These are phyloP conservation scores for Venturia aucupariae DNA, from an alignment of 2,329 filamentous ascomycete genomes.

Conservation along the genomic window DNA sequence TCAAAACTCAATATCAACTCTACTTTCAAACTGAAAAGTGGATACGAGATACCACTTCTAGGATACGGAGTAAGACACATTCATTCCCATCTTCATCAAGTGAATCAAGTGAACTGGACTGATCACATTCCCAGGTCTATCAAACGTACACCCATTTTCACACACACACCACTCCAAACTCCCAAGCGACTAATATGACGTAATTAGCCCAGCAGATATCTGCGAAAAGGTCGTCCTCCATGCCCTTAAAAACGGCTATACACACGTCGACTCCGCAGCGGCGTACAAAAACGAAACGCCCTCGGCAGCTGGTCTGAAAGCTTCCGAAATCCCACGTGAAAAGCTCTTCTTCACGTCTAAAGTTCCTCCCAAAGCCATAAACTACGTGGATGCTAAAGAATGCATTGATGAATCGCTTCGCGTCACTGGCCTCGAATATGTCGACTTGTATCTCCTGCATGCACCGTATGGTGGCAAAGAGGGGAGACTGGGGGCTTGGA, in stretches of 20 bases:
- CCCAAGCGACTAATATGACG: conserved; percentile 14
- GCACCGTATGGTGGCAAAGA: conserved; percentile 44
- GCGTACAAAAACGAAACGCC: conserved; percentile 50
- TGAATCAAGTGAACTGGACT: conserved; percentile 20
- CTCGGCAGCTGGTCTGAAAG: conserved; percentile 43
- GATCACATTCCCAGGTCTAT: conserved; percentile 25
- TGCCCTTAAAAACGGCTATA: conserved; percentile 47
- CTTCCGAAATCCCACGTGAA: conserved; percentile 42
- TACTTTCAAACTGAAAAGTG: conserved; percentile 47
- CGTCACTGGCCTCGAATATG: conserved; percentile 43
- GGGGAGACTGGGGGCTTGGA: conserved; percentile 42
- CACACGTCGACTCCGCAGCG: conserved; percentile 51
- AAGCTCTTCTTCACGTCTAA: conserved; percentile 57
- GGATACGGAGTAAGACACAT: conserved; percentile 45
- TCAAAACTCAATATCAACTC: conserved; percentile 35
- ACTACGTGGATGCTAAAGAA: conserved; percentile 56
- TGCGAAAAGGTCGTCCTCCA: conserved; percentile 50
- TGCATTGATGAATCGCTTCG: conserved; percentile 55
- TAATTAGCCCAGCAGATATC: conserved; percentile 42
- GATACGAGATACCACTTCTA: conserved; percentile 51
- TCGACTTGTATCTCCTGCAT: conserved; percentile 42
- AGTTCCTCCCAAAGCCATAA: conserved; percentile 41
- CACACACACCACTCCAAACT: neutral
- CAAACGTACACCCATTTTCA: conserved; percentile 26
- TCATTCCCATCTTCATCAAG: conserved; percentile 18